Evolutionary conservation across 305 asterid species (phyloP), one percentile per base, ranked within the genome.

Genomic region (Fraxinus floribunda): DNA sequence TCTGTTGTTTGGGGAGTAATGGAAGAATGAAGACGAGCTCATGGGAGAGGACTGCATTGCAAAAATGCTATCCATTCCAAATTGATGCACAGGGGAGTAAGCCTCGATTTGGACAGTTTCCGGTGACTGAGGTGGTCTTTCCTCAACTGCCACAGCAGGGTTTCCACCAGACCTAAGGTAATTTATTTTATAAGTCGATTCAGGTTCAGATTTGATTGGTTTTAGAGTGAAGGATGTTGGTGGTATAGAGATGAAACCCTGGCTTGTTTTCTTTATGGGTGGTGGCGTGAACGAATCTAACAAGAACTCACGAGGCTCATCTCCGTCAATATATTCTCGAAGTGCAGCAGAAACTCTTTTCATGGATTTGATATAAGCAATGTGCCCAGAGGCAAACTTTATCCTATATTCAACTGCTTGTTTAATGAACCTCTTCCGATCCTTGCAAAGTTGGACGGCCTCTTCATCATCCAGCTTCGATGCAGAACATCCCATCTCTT

Each of bases 381-480:
- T 71, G 82, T 96, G 99, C 13, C 94, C 98, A 0, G 97, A 85
- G 68, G 98, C 98, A 76, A 96, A 94, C 81, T 86, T 89, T 78
- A 86, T 84, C 76, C 99, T 82, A 18, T 94, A 92, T 85, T 94
- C 98, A 72, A 96, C 97, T 20, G 99, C 99, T 90, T 96, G 94
- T 83, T 89, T 89, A 41, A 96, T 96, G 90, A 93, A 94, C 85
- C 89, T 94, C 88, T 94, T 96, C 30, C 99, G 81, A 83, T 96
- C 98, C 86, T 94, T 93, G 83, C 99, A 96, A 73, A 96, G 95
- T 88, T 87, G 93, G 80, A 96, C 98, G 5, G 94, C 90, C 83
- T 96, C 99, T 87, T 93, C 98, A 85, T 94, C 91, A 81, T 96
- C 99, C 91, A 96, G 86, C 87, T 94, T 96, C 32, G 99, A 96